These are phyloP conservation scores for Lyophyllum shimeji DNA, from an alignment of 768 basidiomycete species.

Conservation along the genomic window DNA sequence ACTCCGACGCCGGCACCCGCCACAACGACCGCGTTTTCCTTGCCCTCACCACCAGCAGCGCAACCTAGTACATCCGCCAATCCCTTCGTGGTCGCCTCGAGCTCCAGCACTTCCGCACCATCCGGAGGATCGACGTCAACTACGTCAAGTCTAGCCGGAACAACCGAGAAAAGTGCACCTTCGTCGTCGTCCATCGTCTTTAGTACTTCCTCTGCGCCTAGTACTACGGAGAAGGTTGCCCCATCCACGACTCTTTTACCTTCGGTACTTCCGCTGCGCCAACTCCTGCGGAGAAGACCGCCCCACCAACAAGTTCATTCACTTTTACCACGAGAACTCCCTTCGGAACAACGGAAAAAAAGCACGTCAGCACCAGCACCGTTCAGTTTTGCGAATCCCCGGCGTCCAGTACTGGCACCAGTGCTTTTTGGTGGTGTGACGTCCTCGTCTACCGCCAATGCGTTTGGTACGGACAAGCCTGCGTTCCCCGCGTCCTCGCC, in stretches of 20 bases:
- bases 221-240: not conserved
- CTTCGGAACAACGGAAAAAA: constrained; percentile 1
- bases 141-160: not conserved
- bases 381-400: constrained; percentile 4
- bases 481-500: constrained; percentile 5
- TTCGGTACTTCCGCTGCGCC: not conserved
- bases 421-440: not conserved
- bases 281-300: too few species aligned
- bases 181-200: not conserved
- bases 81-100: not conserved
- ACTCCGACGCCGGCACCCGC: not conserved
- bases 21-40: not conserved
- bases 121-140: not conserved
- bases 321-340: not conserved
- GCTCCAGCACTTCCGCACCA: not conserved
- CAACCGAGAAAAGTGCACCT: not conserved
- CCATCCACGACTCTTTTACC: not conserved
- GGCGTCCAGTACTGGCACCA: not conserved
- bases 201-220: not conserved
- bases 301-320: too few species aligned
- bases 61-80: not conserved
- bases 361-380: not conserved
- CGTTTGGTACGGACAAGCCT: constrained; percentile 3
- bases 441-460: not conserved
- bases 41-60: not conserved